Evolutionary conservation across 441 rosid genomes (phyloP).

Genomic region (Jatropha multifida): DNA sequence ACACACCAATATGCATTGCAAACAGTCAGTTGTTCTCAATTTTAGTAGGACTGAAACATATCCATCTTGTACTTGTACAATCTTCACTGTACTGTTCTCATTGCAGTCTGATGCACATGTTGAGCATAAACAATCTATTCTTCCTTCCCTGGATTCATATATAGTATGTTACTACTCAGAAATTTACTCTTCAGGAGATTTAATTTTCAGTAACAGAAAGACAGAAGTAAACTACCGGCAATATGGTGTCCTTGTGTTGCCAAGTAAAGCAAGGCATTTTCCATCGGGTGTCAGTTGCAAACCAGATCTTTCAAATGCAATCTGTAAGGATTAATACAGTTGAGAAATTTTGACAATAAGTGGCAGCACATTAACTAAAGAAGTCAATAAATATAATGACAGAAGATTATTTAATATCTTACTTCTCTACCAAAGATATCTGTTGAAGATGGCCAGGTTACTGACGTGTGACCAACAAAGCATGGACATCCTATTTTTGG

Average conservation of each 20-base stretch:
- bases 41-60: conserved; percentile 64
- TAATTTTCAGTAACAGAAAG: conserved; percentile 17
- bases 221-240: conserved; percentile 65
- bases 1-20: conserved; percentile 63
- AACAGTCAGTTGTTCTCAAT: conserved; percentile 47
- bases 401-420: conserved; percentile 27
- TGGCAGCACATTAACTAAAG: conserved; percentile 13
- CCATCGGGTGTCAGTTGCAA: conserved; percentile 78
- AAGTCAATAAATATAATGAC: conserved; percentile 11
- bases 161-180: conserved; percentile 20
- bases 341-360: conserved; percentile 15
- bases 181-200: conserved; percentile 9
- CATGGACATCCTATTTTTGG: conserved; percentile 65
- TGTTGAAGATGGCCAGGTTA: conserved; percentile 45
- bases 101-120: conserved; percentile 56
- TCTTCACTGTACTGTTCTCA: conserved; percentile 56
- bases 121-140: conserved; percentile 68
- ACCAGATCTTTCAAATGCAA: conserved; percentile 53
- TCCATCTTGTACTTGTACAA: conserved; percentile 68
- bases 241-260: conserved; percentile 62
- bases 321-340: conserved; percentile 37
- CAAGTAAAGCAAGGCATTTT: conserved; percentile 58
- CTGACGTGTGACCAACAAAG: conserved; percentile 62
- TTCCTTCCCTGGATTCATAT: conserved; percentile 56
- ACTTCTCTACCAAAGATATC: conserved; percentile 48